Conservation (phyloP, 23 red algal genomes). For the Pyropia haitanensis region DNA sequence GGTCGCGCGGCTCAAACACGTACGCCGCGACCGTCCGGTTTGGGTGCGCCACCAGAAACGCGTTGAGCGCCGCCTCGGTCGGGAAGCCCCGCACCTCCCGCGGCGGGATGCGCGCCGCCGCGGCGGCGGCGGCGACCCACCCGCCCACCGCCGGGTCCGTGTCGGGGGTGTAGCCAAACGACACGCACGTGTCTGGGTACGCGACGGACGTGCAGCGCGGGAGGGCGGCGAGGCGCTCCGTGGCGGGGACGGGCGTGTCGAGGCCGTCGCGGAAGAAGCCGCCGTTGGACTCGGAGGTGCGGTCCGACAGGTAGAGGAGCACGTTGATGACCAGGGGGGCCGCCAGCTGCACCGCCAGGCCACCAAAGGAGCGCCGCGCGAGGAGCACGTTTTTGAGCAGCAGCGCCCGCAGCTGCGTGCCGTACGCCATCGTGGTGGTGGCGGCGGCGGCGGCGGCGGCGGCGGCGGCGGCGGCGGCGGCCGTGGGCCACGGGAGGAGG, state of each 20-base stretch:
- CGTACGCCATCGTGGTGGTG: slow-evolving; percentile 5
- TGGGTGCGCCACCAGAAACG: slow-evolving; percentile 35
- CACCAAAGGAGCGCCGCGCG: slow-evolving; percentile 7
- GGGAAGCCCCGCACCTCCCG: slow-evolving; percentile 29
- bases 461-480: too few relatives aligned
- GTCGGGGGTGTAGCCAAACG: slow-evolving; percentile 33
- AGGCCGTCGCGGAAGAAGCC: slow-evolving; percentile 29
- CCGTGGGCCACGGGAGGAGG: too few relatives aligned
- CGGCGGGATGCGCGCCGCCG: slow-evolving; percentile 13
- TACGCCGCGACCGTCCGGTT: slow-evolving; percentile 88
- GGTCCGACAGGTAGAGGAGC: slow-evolving; percentile 46
- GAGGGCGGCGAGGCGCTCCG: slow-evolving; percentile 4
- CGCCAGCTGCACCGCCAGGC: slow-evolving; percentile 25
- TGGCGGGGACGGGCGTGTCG: slow-evolving; percentile 12
- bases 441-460: neutral
- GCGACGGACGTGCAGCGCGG: slow-evolving; percentile 42
- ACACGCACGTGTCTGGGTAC: slow-evolving; percentile 20
- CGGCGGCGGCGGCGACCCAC: slow-evolving; percentile 15
- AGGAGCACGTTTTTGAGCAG: slow-evolving; percentile 48
- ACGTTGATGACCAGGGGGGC: slow-evolving; percentile 33
- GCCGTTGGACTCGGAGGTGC: slow-evolving; percentile 30
- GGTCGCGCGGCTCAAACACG: slow-evolving; percentile 71
- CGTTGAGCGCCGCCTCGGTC: slow-evolving; percentile 33
- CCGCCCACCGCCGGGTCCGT: slow-evolving; percentile 1
- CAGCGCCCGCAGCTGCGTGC: slow-evolving; percentile 11